Percentiles rank a stretch among this genome's conserved stretches.
phyloP scores from a whole-genome alignment of 352 stramenopile genomes.

The Pythium aristosporum region DNA sequence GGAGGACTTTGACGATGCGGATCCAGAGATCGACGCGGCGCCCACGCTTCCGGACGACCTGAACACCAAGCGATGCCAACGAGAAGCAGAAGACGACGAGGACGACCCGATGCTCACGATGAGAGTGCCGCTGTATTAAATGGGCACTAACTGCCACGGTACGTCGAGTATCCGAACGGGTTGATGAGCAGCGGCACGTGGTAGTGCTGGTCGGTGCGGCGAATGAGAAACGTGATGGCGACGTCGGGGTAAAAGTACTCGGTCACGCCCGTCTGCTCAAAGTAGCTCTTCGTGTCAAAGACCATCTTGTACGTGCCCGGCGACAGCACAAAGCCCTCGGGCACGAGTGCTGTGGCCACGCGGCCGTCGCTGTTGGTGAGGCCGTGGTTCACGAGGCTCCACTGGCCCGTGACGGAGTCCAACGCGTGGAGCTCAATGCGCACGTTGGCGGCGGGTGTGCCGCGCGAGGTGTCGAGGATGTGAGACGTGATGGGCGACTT shows the following conservation, averaged over 20 bases:
- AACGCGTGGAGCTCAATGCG: slow-evolving; percentile 65
- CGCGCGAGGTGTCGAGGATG: slow-evolving; percentile 83
- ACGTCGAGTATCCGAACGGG: slow-evolving; percentile 89
- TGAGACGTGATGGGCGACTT: slow-evolving; percentile 83
- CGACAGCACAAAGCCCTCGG: slow-evolving; percentile 36
- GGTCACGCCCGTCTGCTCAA: slow-evolving; percentile 49
- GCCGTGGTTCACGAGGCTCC: slow-evolving; percentile 46
- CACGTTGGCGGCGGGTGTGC: slow-evolving; percentile 67
- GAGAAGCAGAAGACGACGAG: slow-evolving; percentile 24
- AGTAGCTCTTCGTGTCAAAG: slow-evolving; percentile 84
- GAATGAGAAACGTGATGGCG: slow-evolving; percentile 76
- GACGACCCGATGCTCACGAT: slow-evolving; percentile 26
- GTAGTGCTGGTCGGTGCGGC: slow-evolving; percentile 76
- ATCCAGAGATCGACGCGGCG: slow-evolving; percentile 57
- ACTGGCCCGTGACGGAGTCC: slow-evolving; percentile 28
- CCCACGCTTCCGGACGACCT: slow-evolving; percentile 48
- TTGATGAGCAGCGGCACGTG: slow-evolving; percentile 90
- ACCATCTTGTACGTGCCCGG: slow-evolving; percentile 74
- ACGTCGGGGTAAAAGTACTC: slow-evolving; percentile 90
- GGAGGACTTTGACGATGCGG: slow-evolving; percentile 60
- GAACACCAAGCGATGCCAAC: slow-evolving; percentile 21
- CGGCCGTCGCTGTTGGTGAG: slow-evolving; percentile 81
- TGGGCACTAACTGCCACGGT: slow-evolving; percentile 70
- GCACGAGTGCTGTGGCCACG: slow-evolving; percentile 48
- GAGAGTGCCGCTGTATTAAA: slow-evolving; percentile 22